phyloP scores from a whole-genome alignment of 208 protist genomes.

The Trypanosoma mega region DNA sequence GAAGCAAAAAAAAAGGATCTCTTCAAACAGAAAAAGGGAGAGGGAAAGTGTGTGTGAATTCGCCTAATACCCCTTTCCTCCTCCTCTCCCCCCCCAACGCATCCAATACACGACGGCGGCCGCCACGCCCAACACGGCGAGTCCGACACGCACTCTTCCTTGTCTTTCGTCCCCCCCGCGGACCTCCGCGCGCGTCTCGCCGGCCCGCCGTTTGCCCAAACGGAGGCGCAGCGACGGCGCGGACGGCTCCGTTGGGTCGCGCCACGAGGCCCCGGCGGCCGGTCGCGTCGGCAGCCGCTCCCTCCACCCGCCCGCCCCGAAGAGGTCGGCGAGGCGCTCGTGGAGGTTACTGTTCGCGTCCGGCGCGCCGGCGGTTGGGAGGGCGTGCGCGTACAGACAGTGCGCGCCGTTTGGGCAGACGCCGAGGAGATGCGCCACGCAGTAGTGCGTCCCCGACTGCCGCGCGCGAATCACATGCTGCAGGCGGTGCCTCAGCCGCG shows the following conservation, averaged over 20 bases:
- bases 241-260: constrained; percentile 48
- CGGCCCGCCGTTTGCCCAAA: constrained; percentile 16
- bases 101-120: no score
- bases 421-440: constrained; percentile 69
- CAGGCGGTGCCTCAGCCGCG: constrained; percentile 67
- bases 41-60: no score
- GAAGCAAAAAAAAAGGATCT: no score
- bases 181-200: background rate
- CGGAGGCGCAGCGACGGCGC: constrained; percentile 35
- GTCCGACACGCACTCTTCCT: background rate
- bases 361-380: constrained; percentile 37
- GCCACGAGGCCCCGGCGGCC: constrained; percentile 78
- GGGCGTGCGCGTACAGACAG: constrained; percentile 75
- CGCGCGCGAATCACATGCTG: constrained; percentile 57
- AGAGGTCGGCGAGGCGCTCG: constrained; percentile 75
- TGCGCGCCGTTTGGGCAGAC: constrained; percentile 78
- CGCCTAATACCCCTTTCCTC: no score
- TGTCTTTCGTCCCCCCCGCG: background rate
- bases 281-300: constrained; percentile 60
- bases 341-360: constrained; percentile 42
- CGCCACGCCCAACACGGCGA: no score
- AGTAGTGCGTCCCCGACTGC: constrained; percentile 58
- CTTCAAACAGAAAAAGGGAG: no score
- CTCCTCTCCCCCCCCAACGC: no score
- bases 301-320: constrained; percentile 67